Evolutionary conservation across 768 basidiomycete species (phyloP), one percentile per base, ranked within the genome.

Genomic region (Cystobasidium ongulense): DNA sequence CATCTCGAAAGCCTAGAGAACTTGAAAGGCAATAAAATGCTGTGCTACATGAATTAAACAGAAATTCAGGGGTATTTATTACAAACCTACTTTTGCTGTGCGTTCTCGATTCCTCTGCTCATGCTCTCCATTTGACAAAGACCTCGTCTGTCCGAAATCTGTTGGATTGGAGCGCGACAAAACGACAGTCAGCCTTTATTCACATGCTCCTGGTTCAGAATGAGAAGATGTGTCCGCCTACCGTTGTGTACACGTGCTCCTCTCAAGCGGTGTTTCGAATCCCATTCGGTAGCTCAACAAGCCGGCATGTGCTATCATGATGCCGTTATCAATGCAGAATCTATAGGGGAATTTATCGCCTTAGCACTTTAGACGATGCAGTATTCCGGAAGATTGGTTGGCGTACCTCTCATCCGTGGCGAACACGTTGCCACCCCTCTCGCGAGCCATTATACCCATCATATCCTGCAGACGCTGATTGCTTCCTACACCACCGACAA

Each of bases 401-500:
- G 18, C 85, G 65, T 77, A 90, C 95, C 93, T 85, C 81, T 98
- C 94, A 80, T 99, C 95, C 0, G 91, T 98, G 3, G 94, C 93
- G 80, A 96, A 98, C 4, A 98, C 89, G 57, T 85, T 85, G 0
- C 94, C 96, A 31, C 86, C 87, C 17, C 96, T 86, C 80, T 98
- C 96, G 72, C 85, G 80, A 2, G 92, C 92, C 96, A 99, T 99
- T 74, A 92, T 88, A 21, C 88, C 89, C 96, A 99, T 99, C 96
- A 99, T 99, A 78, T 96, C 87, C 82, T 99, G 96, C 43, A 99
- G 82, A 74, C 95, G 84, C 78, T 90, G 86, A 79, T 99, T 99
- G 77, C 95, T 93, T n/a, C 96, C 96, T n/a, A 99, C 96, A 38
- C 96, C 96, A 1, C 96, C 96, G 8, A 99, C 96, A 68, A 99